Percentiles rank a stretch among this genome's conserved stretches.
Conservation (phyloP, 306 rosid species). For the Fragaria ananassa region DNA sequence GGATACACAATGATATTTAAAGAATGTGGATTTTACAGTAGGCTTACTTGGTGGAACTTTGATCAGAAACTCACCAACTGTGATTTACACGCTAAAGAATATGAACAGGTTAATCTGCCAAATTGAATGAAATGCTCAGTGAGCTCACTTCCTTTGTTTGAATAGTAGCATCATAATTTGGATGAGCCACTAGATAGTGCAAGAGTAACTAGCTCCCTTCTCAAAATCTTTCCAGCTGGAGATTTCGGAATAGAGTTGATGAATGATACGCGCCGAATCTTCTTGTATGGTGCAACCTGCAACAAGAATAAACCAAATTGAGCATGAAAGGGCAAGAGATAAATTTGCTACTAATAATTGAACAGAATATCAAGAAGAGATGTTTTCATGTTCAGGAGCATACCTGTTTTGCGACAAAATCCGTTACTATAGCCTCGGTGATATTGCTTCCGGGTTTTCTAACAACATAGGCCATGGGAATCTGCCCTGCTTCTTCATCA, state of each 20-base stretch:
- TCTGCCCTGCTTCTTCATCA: slow-evolving; percentile 78
- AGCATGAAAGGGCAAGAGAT: background rate
- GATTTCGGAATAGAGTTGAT: slow-evolving; percentile 67
- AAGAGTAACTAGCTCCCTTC: slow-evolving; percentile 63
- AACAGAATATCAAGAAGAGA: background rate
- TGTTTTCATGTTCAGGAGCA: slow-evolving; percentile 1
- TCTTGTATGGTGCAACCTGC: slow-evolving; percentile 95
- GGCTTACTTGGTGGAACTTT: background rate
- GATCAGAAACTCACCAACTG: background rate
- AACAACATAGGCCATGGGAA: slow-evolving; percentile 90
- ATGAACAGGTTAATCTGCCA: background rate
- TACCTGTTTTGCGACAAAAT: slow-evolving; percentile 73
- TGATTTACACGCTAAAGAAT: background rate
- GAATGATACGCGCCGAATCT: slow-evolving; percentile 69
- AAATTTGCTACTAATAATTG: background rate
- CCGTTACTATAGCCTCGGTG: slow-evolving; percentile 51
- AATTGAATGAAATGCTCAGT: background rate
- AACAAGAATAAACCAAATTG: background rate
- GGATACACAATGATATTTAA: background rate
- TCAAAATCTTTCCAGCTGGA: slow-evolving; percentile 81
- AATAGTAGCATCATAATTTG: slow-evolving; percentile 42
- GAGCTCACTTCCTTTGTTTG: background rate
- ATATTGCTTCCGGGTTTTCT: slow-evolving; percentile 71
- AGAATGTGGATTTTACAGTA: background rate
- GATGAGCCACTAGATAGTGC: slow-evolving; percentile 50